Evolutionary conservation across 345 rosid genomes (phyloP).

Genomic region (Triadica sebifera): DNA sequence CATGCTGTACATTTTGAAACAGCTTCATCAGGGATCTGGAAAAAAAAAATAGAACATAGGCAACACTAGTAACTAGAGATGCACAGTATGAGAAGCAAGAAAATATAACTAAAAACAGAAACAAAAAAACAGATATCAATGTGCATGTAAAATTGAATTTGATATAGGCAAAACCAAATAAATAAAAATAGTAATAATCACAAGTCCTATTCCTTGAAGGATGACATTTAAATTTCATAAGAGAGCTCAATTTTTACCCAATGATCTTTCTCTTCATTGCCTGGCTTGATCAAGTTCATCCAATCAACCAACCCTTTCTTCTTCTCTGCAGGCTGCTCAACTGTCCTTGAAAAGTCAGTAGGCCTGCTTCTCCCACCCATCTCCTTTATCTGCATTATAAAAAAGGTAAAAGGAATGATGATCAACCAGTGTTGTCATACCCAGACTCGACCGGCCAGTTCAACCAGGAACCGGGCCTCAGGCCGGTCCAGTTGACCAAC

Average conservation of each 20-base stretch:
- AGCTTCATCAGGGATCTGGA: conserved; percentile 92
- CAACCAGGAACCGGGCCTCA: too few species aligned
- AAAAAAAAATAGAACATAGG: not conserved
- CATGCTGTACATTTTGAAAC: conserved; percentile 82
- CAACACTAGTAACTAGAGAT: not conserved
- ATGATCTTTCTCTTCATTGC: conserved; percentile 94
- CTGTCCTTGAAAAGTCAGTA: conserved; percentile 45
- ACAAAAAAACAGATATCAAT: not conserved
- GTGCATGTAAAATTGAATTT: not conserved
- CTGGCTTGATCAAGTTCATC: conserved; percentile 90
- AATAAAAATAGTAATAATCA: not conserved
- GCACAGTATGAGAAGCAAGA: not conserved
- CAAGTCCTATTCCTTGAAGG: not conserved
- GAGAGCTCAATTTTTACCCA: conserved; percentile 45
- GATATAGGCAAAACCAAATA: not conserved
- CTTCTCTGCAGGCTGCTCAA: conserved; percentile 68
- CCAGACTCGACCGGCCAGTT: too few species aligned
- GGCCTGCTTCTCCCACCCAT: conserved; percentile 79
- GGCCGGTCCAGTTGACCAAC: too few species aligned
- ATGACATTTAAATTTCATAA: not conserved
- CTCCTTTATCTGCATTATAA: conserved; percentile 71
- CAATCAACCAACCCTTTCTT: conserved; percentile 81
- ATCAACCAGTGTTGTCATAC: too few species aligned
- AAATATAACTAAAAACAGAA: not conserved
- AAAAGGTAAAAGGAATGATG: not conserved